Base-by-base conservation (phyloP, 164 flowering plant species). In the Chimonanthus salicifolius region DNA sequence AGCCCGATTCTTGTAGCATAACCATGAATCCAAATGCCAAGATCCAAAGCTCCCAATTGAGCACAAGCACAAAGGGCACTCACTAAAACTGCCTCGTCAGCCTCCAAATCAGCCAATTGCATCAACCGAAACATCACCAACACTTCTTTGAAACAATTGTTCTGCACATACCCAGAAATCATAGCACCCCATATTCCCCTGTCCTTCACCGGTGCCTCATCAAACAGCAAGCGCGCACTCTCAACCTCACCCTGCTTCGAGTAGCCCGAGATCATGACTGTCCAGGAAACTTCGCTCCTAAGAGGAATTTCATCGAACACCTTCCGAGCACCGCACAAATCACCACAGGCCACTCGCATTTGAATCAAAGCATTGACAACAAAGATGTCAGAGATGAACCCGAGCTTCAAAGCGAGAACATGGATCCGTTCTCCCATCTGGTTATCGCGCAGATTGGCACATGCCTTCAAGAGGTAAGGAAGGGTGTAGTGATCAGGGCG, bases 171-270 rank as follows among this genome's bases (percentile, higher is more conserved):
- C 49, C 88, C 84, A 9, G 91, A 88, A 60, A 90, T 80, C 85
- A 90, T 86, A 10, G 89, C 81, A 71, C 91, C 91, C 91, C 92
- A 90, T 20, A 88, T 71, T 44, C 83, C 90, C 67, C 74, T 80
- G 82, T 90, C 91, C 82, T 82, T 90, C 47, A 74, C 67, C 0
- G 85, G 85, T 1, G 89, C 90, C 54, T 77, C 82, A 74, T 88
- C 90, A 82, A 88, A 88, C 9, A 85, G 43, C 70, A 78, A 58
- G 69, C 86, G 81, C 9, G 94, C 90, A 33, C 45, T 20, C 2
- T 88, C 84, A 71, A 88, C 79, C 73, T 90, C 88, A 21, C 89
- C 89, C 33, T 11, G 69, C 58, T 82, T 87, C 1, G 85, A 82
- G 79, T 72, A 87, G 68, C 88, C 89, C 44, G 88, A 84, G 72